Evolutionary conservation across 1,139 yeast species (phyloP), one percentile per base, ranked within the genome.

Genomic region (Sugiyamaella novakii): DNA sequence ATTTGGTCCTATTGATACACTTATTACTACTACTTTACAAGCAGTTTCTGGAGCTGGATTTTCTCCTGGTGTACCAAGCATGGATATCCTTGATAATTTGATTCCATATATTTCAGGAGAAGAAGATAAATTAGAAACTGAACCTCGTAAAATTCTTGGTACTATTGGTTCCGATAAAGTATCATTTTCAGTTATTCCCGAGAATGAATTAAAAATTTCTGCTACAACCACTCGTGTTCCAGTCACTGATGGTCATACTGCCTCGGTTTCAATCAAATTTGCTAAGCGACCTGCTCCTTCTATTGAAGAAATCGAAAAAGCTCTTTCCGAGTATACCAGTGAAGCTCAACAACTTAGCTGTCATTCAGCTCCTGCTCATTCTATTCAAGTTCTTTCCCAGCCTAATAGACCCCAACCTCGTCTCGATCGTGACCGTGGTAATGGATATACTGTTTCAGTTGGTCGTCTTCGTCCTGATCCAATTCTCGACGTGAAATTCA

Each of bases 1-100:
- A 50, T 91, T 86, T 64, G 98, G 98, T 43, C 96, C 97, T 46
- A 80, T 92, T 54, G 91, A 87, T 54, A 78, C 84, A 27, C 78
- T 91, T 61, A 84, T 96, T 28, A 81, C 96, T 46, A 89, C 98
- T 51, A 92, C 98, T 14, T 72, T 92, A 70, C 99, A 92, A 70
- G 98, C 98, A 38, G 87, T 92, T 57, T 89, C 98, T 6, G 99
- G 99, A 59, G 98, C 95, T 22, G 99, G 99, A 1, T 92, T 87
- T 70, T 87, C 96, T 11, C 99, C 99, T 40, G 99, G 99, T 67
- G 96, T 91, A 47, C 81, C 96, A 22, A 94, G 95, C 54, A 91
- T 92, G 71, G 98, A 92, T 66, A 83, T 92, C 47, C 77, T 92
- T 63, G 99, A 92, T 72, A 92, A 92, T 73, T 78, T 92, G 59